A percentile compares a stretch with the other conserved stretches of the same genome.
These are phyloP conservation scores for Sclerotinia subarctica DNA, from an alignment of 2,329 filamentous ascomycete species.

Conservation along the genomic window DNA sequence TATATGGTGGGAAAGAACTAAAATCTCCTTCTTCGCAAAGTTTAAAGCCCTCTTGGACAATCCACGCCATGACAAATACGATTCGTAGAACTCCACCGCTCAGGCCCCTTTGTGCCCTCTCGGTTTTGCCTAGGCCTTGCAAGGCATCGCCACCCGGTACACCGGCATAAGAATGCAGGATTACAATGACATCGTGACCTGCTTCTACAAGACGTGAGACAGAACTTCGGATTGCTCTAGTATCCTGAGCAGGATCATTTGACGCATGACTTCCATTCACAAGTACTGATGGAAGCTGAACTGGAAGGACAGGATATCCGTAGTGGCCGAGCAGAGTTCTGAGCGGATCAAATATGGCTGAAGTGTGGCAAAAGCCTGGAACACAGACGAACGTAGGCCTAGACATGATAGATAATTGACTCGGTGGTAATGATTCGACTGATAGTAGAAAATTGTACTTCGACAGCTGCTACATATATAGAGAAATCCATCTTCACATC, in stretches of 20 bases:
- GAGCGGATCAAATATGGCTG: slow-evolving; percentile 40
- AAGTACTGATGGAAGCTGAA: slow-evolving; percentile 40
- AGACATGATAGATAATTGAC: slow-evolving; percentile 25
- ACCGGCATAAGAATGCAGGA: slow-evolving; percentile 33
- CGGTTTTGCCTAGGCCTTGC: slow-evolving; percentile 29
- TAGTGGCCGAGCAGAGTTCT: slow-evolving; percentile 37
- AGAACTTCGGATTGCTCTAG: slow-evolving; percentile 39
- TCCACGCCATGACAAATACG: slow-evolving; percentile 43
- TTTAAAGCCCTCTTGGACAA: slow-evolving; percentile 22
- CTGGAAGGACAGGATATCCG: slow-evolving; percentile 36
- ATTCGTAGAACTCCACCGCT: slow-evolving; percentile 35
- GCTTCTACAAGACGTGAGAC: slow-evolving; percentile 38
- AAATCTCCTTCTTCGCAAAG: slow-evolving; percentile 19
- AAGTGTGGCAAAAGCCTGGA: slow-evolving; percentile 42
- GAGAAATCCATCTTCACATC: slow-evolving; percentile 11
- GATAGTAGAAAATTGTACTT: background rate
- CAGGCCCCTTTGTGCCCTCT: slow-evolving; percentile 26
- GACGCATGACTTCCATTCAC: slow-evolving; percentile 34
- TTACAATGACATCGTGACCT: slow-evolving; percentile 37
- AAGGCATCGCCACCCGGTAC: slow-evolving; percentile 33
- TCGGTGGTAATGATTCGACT: background rate
- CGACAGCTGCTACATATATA: slow-evolving; percentile 21
- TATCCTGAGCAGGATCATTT: slow-evolving; percentile 42
- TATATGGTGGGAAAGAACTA: slow-evolving; percentile 18
- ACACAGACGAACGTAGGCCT: slow-evolving; percentile 43